Percentiles rank a stretch among this genome's conserved stretches.
phyloP scores from a whole-genome alignment of 495 filamentous ascomycete genomes.

The Stereocaulon alpinum region DNA sequence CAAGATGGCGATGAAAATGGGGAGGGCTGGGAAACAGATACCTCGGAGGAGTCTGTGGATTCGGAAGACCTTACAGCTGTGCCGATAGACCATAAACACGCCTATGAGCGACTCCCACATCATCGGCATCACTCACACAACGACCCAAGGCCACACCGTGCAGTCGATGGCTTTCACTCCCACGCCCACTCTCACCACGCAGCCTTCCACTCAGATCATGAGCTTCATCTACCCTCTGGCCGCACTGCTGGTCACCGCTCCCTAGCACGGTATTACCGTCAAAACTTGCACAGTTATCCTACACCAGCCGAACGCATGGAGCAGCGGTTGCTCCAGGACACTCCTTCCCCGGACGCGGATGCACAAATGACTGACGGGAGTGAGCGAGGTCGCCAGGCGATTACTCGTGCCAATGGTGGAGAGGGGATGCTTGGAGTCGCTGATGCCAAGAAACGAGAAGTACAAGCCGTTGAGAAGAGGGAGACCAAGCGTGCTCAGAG shows the following conservation, averaged over 20 bases:
- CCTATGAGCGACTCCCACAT: constrained; percentile 48
- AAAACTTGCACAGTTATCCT: constrained; percentile 81
- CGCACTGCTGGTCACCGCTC: constrained; percentile 85
- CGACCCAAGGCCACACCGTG: constrained; percentile 54
- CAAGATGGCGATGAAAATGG: constrained; percentile 44
- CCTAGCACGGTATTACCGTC: constrained; percentile 74
- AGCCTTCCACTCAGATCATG: constrained; percentile 80
- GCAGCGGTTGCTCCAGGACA: constrained; percentile 26
- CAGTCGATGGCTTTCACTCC: constrained; percentile 62
- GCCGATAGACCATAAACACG: constrained; percentile 51
- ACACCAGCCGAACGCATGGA: constrained; percentile 51
- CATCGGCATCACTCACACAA: constrained; percentile 55
- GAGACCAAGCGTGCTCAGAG: constrained; percentile 52
- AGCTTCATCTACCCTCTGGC: constrained; percentile 87
- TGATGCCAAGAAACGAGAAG: constrained; percentile 58
- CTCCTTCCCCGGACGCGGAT: constrained; percentile 26
- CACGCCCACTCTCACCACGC: constrained; percentile 57
- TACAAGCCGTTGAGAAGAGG: constrained; percentile 52
- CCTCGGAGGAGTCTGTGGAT: constrained; percentile 70
- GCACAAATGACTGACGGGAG: constrained; percentile 34
- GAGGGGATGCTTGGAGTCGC: constrained; percentile 66
- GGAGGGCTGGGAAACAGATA: constrained; percentile 88
- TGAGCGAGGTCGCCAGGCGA: constrained; percentile 48
- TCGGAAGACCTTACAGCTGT: constrained; percentile 63
- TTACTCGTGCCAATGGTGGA: constrained; percentile 58